These are phyloP conservation scores for Fistulina hepatica DNA, from an alignment of 1,284 basidiomycete species.

Conservation along the genomic window DNA sequence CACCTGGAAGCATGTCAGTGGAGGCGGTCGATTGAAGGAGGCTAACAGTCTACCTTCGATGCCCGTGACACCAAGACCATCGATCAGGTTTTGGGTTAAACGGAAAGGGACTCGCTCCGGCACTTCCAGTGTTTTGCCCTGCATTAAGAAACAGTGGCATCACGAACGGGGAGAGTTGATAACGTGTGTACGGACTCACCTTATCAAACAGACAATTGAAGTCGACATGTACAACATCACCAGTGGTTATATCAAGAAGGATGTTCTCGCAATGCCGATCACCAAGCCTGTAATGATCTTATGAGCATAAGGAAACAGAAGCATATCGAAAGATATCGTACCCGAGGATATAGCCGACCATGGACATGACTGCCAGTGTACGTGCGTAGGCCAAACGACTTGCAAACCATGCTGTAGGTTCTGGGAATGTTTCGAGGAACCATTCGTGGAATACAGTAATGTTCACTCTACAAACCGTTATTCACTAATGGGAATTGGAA, in stretches of 20 bases:
- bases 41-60: conserved; percentile 59
- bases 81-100: conserved; percentile 89
- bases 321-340: conserved; percentile 31
- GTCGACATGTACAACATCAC: conserved; percentile 95
- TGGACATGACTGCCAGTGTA: conserved; percentile 96
- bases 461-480: conserved; percentile 44
- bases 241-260: conserved; percentile 79
- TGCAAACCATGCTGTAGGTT: conserved; percentile 90
- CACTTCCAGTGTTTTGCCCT: conserved; percentile 84
- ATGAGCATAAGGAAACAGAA: conserved; percentile 2
- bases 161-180: background rate
- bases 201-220: conserved; percentile 98
- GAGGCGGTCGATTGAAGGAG: background rate
- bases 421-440: conserved; percentile 96
- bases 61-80: conserved; percentile 89
- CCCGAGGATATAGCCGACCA: conserved; percentile 98
- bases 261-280: conserved; percentile 98
- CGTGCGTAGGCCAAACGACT: conserved; percentile 81
- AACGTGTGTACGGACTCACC: too few relatives aligned
- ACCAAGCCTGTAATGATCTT: conserved; percentile 55
- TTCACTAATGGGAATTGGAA: conserved; percentile 13
- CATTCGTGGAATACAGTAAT: conserved; percentile 93
- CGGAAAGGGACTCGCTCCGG: conserved; percentile 94
- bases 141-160: conserved; percentile 1
- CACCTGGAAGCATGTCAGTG: conserved; percentile 38